A percentile compares a stretch with the other conserved stretches of the same genome.
Conservation (phyloP, 2,329 filamentous ascomycete genomes). For the Scortechinia acanthostroma region DNA sequence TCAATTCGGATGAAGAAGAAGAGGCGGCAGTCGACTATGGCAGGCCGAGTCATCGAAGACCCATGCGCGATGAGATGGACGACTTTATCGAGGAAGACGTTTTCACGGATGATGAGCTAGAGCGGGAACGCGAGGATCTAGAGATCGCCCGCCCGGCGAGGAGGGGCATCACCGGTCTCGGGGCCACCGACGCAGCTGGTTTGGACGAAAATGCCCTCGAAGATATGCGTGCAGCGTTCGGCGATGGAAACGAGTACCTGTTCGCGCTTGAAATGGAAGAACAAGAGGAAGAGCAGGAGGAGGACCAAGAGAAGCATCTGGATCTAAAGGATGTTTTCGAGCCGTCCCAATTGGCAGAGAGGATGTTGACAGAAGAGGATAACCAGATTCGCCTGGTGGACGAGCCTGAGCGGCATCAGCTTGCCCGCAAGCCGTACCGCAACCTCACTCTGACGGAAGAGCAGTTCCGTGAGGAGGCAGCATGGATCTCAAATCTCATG, state of each 20-base stretch:
- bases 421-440: slow-evolving; percentile 83
- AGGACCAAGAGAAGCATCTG: slow-evolving; percentile 69
- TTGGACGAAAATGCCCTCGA: slow-evolving; percentile 88
- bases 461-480: slow-evolving; percentile 80
- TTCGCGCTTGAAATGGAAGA: slow-evolving; percentile 89
- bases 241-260: slow-evolving; percentile 89
- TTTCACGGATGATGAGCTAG: slow-evolving; percentile 78
- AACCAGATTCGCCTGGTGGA: slow-evolving; percentile 83
- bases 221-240: slow-evolving; percentile 93
- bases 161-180: slow-evolving; percentile 52
- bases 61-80: slow-evolving; percentile 71
- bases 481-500: slow-evolving; percentile 86
- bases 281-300: slow-evolving; percentile 71
- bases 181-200: slow-evolving; percentile 72
- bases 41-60: slow-evolving; percentile 46
- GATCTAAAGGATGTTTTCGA: slow-evolving; percentile 98
- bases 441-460: slow-evolving; percentile 74
- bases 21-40: slow-evolving; percentile 34
- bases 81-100: slow-evolving; percentile 92
- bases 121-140: slow-evolving; percentile 68
- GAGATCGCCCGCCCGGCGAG: slow-evolving; percentile 79
- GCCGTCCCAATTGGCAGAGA: slow-evolving; percentile 86
- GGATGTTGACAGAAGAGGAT: slow-evolving; percentile 90
- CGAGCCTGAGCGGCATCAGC: slow-evolving; percentile 87
- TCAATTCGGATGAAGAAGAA: slow-evolving; percentile 81